Evolutionary conservation across 106 monocot species (phyloP).

Genomic region (Alisma plantagoaquatica): DNA sequence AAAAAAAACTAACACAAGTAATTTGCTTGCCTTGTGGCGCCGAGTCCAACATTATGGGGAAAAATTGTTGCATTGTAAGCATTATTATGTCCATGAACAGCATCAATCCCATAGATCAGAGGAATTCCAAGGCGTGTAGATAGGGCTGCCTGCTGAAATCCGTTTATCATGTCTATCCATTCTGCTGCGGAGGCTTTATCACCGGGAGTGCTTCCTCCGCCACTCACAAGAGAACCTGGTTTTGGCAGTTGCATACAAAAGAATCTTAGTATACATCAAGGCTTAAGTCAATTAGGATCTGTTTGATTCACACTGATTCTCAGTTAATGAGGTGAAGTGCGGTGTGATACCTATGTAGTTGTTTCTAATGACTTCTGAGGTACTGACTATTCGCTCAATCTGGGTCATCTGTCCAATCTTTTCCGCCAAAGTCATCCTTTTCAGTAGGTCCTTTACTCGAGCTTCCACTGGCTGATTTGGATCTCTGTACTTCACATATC

Average conservation of each 20-base stretch:
- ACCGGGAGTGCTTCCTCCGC: no score
- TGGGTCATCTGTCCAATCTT: slow-evolving; percentile 77
- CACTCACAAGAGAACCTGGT: no score
- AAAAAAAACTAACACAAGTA: no score
- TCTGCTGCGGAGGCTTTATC: no score
- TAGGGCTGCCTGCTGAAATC: slow-evolving; percentile 41
- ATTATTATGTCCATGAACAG: no score
- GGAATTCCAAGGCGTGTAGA: slow-evolving; percentile 67
- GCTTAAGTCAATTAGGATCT: no score
- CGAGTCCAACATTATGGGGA: slow-evolving; percentile 80
- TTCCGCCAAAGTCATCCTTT: slow-evolving; percentile 54
- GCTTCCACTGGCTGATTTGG: slow-evolving; percentile 32
- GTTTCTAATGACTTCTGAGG: slow-evolving; percentile 32
- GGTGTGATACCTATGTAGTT: slow-evolving; percentile 40
- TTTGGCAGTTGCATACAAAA: no score
- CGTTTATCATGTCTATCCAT: slow-evolving; percentile 48
- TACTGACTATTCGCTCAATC: slow-evolving; percentile 36
- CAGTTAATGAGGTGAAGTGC: no score
- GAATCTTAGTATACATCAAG: no score
- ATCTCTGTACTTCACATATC: slow-evolving; percentile 50
- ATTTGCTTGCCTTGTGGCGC: slow-evolving; percentile 48
- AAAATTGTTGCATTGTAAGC: no score
- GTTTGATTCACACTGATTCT: no score
- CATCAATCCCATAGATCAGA: no score
- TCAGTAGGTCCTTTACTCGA: slow-evolving; percentile 39